These are phyloP conservation scores for Phytophthora colocasiae DNA, from an alignment of 352 stramenopile genomes.

Conservation along the genomic window DNA sequence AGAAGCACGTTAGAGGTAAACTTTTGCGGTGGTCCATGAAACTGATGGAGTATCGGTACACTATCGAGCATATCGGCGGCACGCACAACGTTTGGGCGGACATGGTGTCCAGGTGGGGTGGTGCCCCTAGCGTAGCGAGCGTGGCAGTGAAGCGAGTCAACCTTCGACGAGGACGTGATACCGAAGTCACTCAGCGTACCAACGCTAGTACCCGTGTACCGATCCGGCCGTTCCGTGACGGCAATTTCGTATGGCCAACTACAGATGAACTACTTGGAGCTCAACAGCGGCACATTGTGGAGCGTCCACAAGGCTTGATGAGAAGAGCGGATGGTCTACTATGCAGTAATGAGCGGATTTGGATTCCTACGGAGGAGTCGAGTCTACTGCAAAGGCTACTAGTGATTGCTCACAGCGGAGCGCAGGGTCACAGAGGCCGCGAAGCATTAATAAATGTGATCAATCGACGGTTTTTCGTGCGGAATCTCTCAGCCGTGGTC, in stretches of 20 bases:
- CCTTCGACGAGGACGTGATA: neutral
- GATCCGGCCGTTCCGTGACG: conserved; percentile 22
- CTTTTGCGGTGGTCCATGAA: neutral
- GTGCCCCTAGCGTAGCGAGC: neutral
- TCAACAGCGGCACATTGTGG: conserved; percentile 12
- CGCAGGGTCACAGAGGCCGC: conserved; percentile 8
- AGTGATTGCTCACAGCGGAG: conserved; percentile 11
- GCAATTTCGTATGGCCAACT: conserved; percentile 21
- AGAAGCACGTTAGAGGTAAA: neutral
- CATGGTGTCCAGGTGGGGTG: neutral
- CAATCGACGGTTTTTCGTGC: neutral
- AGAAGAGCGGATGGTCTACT: neutral
- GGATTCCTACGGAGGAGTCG: neutral
- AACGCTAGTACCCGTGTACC: neutral
- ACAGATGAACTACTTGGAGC: neutral
- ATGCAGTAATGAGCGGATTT: conserved; percentile 4
- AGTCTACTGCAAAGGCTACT: conserved; percentile 5
- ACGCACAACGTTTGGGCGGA: neutral
- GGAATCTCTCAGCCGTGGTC: conserved; percentile 3
- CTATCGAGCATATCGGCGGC: conserved; percentile 1
- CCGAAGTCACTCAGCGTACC: no score
- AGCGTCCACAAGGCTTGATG: neutral
- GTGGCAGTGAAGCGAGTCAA: conserved; percentile 1
- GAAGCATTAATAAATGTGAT: conserved; percentile 1
- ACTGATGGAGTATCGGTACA: neutral